These are phyloP conservation scores for Monilinia laxa DNA, from an alignment of 2,329 filamentous ascomycete species.

Conservation along the genomic window DNA sequence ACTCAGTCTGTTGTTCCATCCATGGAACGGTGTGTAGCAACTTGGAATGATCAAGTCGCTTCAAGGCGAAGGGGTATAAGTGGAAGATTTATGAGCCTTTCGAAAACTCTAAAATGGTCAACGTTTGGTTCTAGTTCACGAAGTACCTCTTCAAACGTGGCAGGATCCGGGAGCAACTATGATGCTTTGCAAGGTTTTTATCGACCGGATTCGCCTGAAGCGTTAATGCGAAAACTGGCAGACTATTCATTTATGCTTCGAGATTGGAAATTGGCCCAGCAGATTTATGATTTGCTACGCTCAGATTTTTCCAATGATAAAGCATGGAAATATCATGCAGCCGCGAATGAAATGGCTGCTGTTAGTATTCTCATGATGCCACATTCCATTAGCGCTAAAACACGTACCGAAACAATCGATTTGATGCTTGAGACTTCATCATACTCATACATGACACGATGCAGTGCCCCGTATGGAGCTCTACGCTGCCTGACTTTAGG, in stretches of 20 bases:
- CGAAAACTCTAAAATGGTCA: slow-evolving; percentile 71
- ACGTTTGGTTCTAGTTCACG: slow-evolving; percentile 65
- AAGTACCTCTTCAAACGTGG: slow-evolving; percentile 42
- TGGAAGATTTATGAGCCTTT: slow-evolving; percentile 91
- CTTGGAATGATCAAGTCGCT: slow-evolving; percentile 97
- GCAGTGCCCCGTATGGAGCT: slow-evolving; percentile 74
- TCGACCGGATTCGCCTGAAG: slow-evolving; percentile 78
- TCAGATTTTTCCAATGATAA: slow-evolving; percentile 93
- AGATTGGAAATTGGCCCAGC: slow-evolving; percentile 90
- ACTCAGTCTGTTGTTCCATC: slow-evolving; percentile 92
- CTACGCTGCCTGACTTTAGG: slow-evolving; percentile 73
- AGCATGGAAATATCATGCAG: slow-evolving; percentile 93
- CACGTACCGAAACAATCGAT: slow-evolving; percentile 76
- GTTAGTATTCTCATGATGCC: slow-evolving; percentile 78
- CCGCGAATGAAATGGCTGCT: slow-evolving; percentile 92
- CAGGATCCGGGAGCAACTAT: slow-evolving; percentile 65
- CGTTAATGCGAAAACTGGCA: slow-evolving; percentile 86
- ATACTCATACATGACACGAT: slow-evolving; percentile 90
- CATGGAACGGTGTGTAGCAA: slow-evolving; percentile 87
- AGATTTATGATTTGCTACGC: slow-evolving; percentile 86
- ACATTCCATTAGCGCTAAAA: slow-evolving; percentile 69
- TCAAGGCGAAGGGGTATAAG: slow-evolving; percentile 84
- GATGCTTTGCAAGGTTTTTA: slow-evolving; percentile 79
- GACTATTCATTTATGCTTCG: slow-evolving; percentile 97
- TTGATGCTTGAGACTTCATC: slow-evolving; percentile 85